Evolutionary conservation across 2,329 filamentous ascomycete species (phyloP).

Genomic region (Fusarium redolens): DNA sequence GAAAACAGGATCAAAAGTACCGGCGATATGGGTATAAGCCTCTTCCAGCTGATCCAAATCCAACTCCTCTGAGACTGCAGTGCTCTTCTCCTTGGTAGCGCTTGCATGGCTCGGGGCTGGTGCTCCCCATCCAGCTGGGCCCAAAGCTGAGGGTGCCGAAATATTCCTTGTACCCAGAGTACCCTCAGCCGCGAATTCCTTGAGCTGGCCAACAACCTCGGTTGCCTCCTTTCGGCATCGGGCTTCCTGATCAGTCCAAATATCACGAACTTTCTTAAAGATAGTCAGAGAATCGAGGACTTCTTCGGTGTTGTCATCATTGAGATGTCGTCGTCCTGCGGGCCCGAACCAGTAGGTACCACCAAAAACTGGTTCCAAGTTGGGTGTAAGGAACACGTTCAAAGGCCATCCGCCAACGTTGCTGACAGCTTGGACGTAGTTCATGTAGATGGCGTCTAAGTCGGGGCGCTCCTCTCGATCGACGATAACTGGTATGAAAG

Average conservation of each 20-base stretch:
- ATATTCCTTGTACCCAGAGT: slow-evolving; percentile 66
- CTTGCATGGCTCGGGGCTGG: slow-evolving; percentile 45
- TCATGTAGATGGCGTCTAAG: slow-evolving; percentile 97
- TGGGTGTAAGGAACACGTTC: slow-evolving; percentile 95
- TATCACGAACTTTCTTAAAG: slow-evolving; percentile 77
- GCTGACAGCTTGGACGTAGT: slow-evolving; percentile 94
- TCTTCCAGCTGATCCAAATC: slow-evolving; percentile 94
- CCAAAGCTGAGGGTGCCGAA: slow-evolving; percentile 45
- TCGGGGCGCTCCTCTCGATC: slow-evolving; percentile 95
- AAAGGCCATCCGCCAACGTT: slow-evolving; percentile 93
- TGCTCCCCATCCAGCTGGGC: slow-evolving; percentile 47
- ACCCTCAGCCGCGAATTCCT: slow-evolving; percentile 90
- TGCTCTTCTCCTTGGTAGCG: slow-evolving; percentile 36
- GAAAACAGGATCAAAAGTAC: slow-evolving; percentile 81
- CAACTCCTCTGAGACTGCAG: slow-evolving; percentile 70
- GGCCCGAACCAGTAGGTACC: slow-evolving; percentile 96
- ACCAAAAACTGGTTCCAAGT: slow-evolving; percentile 93
- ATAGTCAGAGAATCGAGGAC: slow-evolving; percentile 86
- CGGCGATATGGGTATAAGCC: slow-evolving; percentile 82
- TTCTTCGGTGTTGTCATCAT: slow-evolving; percentile 60
- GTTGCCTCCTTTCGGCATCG: slow-evolving; percentile 85
- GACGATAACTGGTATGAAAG: slow-evolving; percentile 91
- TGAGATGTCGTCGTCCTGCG: slow-evolving; percentile 59
- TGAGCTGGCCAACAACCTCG: slow-evolving; percentile 82
- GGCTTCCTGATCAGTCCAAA: slow-evolving; percentile 87